Evolutionary conservation across 495 filamentous ascomycete genomes (phyloP), one percentile per base, ranked within the genome.

Genomic region (Neurospora intermedia): DNA sequence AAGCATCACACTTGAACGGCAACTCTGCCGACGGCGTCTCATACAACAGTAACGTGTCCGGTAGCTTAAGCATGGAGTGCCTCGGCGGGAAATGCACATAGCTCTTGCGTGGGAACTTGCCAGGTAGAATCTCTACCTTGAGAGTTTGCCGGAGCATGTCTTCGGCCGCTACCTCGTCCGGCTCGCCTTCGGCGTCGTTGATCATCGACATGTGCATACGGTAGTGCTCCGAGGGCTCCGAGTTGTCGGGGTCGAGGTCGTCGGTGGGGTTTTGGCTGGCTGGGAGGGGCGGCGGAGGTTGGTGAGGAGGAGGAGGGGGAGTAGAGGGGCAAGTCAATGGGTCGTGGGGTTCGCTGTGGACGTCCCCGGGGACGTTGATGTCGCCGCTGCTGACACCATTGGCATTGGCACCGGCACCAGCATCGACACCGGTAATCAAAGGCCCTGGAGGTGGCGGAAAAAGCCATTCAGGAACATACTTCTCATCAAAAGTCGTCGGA

Each of bases 1-100:
- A 66, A 66, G 54, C 54, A 66, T 66, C 54, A 27, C 54, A 66
- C 23, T 66, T 66, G 1, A 66, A 66, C 6, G 54, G 54, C 15
- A 38, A 27, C 54, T 66, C 54, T 2, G 69, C 70, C 31, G 75
- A 71, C 9, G 77, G 48, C 16, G 72, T 70, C 16, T 81, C 80
- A 71, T 84, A 71, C 10, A 85, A 43, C 7, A 86, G 69, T 6
- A 86, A 59, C 8, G 77, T 75, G 43, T 77, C 74, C 16, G 84
- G 84, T 3, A 85, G 79, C 42, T 77, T 74, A 1, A 84, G 78
- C 15, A 76, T 80, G 8, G 82, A 82, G 2, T 71, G 35, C 1
- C 75, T 73, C 3, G 84, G 80, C 16, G 84, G 84, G 54, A 83
- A 86, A 39, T 48, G 45, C 15, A 85, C 77, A 48, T 75, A 74